Conservation (phyloP, 148 eudicot species). For the Simmondsia chinensis region DNA sequence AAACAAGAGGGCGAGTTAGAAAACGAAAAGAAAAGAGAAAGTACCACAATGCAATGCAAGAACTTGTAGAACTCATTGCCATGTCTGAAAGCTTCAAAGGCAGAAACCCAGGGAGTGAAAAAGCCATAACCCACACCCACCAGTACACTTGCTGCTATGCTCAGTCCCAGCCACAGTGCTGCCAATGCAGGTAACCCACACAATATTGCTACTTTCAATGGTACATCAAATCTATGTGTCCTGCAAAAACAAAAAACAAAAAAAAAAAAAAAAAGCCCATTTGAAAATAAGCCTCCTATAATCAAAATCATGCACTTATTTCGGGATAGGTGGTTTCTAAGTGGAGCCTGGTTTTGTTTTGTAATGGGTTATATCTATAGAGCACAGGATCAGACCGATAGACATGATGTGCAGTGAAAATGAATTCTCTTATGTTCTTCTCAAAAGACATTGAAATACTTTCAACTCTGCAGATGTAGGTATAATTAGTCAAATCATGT, state of each 20-base stretch:
- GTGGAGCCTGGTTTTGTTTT: too few species aligned
- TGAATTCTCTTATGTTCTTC: too few species aligned
- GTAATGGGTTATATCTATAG: too few species aligned
- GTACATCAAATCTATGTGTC: slow-evolving; percentile 55
- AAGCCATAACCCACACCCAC: slow-evolving; percentile 94
- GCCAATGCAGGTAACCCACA: slow-evolving; percentile 70
- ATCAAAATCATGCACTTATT: slow-evolving; percentile 4
- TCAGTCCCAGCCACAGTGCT: slow-evolving; percentile 75
- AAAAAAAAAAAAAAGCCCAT: slow-evolving; percentile 1
- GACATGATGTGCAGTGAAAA: too few species aligned
- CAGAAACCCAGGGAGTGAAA: slow-evolving; percentile 86
- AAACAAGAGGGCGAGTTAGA: too few species aligned
- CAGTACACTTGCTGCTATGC: slow-evolving; percentile 75
- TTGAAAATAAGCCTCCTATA: slow-evolving; percentile 5
- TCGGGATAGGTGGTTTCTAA: too few species aligned
- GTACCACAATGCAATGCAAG: slow-evolving; percentile 82
- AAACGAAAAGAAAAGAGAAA: neutral
- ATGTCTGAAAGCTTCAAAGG: slow-evolving; percentile 85
- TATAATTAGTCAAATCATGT: too few species aligned
- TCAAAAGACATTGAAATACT: too few species aligned
- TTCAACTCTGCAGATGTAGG: too few species aligned
- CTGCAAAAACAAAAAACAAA: slow-evolving; percentile 25
- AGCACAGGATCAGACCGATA: too few species aligned
- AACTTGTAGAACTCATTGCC: slow-evolving; percentile 57
- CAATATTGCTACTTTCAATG: slow-evolving; percentile 71